Percentiles rank a stretch among this genome's conserved stretches.
Conservation (phyloP, 768 basidiomycete species). For the Lactarius hengduanensis region DNA sequence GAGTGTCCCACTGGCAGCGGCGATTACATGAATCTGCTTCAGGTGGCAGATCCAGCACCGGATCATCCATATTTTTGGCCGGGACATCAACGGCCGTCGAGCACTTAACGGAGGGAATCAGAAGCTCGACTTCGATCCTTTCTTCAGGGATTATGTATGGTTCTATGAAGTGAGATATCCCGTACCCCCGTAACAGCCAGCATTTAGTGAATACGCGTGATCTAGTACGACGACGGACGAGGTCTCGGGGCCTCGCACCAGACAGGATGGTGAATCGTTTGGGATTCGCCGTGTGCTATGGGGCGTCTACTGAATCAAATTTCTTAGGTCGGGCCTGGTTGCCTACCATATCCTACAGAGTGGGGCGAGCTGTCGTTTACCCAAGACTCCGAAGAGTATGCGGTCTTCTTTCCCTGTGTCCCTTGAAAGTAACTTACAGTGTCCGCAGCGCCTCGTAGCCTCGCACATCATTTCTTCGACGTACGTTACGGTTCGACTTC, state of each 20-base stretch:
- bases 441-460: slow-evolving; percentile 44
- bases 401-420: slow-evolving; percentile 23
- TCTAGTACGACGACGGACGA: slow-evolving; percentile 84
- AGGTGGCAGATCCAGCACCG: slow-evolving; percentile 98
- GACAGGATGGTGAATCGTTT: slow-evolving; percentile 80
- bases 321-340: slow-evolving; percentile 76
- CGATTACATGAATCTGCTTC: slow-evolving; percentile 95
- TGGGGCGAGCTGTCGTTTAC: slow-evolving; percentile 83
- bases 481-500: slow-evolving; percentile 43
- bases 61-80: slow-evolving; percentile 98
- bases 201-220: background rate
- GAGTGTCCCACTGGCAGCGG: slow-evolving; percentile 97
- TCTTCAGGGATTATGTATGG: slow-evolving; percentile 96
- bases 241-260: slow-evolving; percentile 98
- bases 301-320: background rate
- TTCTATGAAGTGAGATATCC: slow-evolving; percentile 76
- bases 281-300: background rate
- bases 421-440: slow-evolving; percentile 1
- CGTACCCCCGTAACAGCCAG: background rate
- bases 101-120: slow-evolving; percentile 91
- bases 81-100: slow-evolving; percentile 80
- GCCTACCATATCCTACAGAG: slow-evolving; percentile 91
- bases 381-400: slow-evolving; percentile 92
- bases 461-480: slow-evolving; percentile 93
- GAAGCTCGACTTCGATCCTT: slow-evolving; percentile 85